phyloP scores from a whole-genome alignment of 768 basidiomycete species.

The Leucosporidium creatinivorum region DNA sequence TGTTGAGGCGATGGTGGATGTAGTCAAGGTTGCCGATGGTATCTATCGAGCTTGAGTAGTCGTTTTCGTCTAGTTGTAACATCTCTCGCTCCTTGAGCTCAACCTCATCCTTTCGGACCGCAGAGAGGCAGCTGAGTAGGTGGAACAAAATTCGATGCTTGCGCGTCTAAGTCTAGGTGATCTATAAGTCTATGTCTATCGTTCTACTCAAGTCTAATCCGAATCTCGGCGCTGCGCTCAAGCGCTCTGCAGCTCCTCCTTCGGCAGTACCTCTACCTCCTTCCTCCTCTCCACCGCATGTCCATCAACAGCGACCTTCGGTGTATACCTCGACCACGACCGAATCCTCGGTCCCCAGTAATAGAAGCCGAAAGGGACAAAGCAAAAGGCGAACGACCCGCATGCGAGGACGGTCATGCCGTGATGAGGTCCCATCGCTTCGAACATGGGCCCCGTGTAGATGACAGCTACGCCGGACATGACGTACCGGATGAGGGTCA shows the following conservation, averaged over 20 bases:
- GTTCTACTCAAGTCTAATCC: too few relatives aligned
- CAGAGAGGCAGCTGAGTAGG: too few relatives aligned
- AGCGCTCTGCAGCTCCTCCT: background rate
- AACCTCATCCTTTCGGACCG: too few relatives aligned
- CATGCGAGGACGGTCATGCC: conserved; percentile 11
- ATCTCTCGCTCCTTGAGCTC: too few relatives aligned
- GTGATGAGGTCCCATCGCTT: background rate
- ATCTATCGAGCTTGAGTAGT: conserved; percentile 43
- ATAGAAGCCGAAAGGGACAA: background rate
- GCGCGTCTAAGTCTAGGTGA: too few relatives aligned
- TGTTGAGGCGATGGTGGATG: conserved; percentile 63
- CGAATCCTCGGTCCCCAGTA: background rate
- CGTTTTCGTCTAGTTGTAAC: too few relatives aligned
- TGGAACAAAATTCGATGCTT: too few relatives aligned
- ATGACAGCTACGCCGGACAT: conserved; percentile 4
- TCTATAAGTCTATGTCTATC: too few relatives aligned
- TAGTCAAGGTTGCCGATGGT: conserved; percentile 58
- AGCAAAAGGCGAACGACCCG: background rate
- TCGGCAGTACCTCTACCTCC: background rate
- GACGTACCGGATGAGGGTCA: background rate
- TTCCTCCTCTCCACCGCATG: background rate
- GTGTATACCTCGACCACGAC: conserved; percentile 2
- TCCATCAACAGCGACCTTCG: background rate
- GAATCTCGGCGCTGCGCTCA: too few relatives aligned
- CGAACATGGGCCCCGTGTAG: conserved; percentile 7